Base-by-base conservation (phyloP, 2,329 filamentous ascomycete genomes). In the Penicillium sp. region DNA sequence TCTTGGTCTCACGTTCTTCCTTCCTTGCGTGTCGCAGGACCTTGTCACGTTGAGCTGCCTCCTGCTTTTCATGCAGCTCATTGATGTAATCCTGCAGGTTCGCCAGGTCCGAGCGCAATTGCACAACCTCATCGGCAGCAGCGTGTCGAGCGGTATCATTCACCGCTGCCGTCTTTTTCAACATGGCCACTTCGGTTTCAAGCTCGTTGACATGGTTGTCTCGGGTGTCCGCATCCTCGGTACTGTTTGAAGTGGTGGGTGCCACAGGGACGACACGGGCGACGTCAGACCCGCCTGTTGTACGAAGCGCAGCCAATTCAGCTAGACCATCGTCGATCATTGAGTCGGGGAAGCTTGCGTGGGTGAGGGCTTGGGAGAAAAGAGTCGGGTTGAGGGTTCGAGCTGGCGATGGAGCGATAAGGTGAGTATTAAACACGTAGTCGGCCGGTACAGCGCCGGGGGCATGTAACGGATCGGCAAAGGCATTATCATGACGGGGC, bases 401-500 rank as follows among this genome's bases (percentile, higher is more conserved):
- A 29, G 46, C 40, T 50, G 56, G 41, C 9, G 55, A 60, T 17
- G 54, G 49, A 20, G 54, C 30, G 54, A 68, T 62, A 29, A 77
- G 53, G 46, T 75, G 75, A 3, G 73, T 70, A 52, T 66, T 67
- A 51, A 77, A 68, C 29, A 66, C 63, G 55, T 79, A 79, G 27
- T 73, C 73, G 8, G 68, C 63, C 3, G 77, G 76, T 15, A 78
- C 64, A 9, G 68, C 58, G 29, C 72, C 74, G 21, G 65, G 58
- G 4, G 62, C 56, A 36, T 71, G 65, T 7, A 64, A 61, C n/a
- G 63, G 62, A 49, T 72, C 70, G 2, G 68, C 65, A 26, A 77
- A 63, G 7, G 70, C 64, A 57, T 66, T 68, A 53, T 75, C 74
- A 54, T 75, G 74, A 55, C 73, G 72, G n/a, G 93, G 93, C 75